Conservation (phyloP, 768 basidiomycete genomes). For the Hericium erinaceus region DNA sequence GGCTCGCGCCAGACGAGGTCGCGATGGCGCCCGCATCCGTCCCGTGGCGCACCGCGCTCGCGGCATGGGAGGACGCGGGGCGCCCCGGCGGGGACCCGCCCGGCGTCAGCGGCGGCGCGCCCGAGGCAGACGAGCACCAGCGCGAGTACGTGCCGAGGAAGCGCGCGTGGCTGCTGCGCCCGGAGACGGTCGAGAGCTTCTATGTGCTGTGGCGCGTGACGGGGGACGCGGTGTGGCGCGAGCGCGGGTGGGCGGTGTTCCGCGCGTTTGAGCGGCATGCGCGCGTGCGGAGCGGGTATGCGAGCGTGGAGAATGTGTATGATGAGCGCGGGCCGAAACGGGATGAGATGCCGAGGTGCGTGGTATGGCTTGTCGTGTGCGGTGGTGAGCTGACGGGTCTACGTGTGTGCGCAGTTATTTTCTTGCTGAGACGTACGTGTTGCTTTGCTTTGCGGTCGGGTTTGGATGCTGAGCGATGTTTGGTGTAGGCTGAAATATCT, state of each 20-base stretch:
- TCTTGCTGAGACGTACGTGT: slow-evolving; percentile 38
- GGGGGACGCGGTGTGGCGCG: slow-evolving; percentile 50
- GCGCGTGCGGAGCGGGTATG: slow-evolving; percentile 17
- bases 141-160: background rate
- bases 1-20: slow-evolving; percentile 59
- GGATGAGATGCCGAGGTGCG: slow-evolving; percentile 25
- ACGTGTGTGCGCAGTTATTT: slow-evolving; percentile 28
- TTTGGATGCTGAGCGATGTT: background rate
- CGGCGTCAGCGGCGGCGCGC: background rate
- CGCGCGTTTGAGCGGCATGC: slow-evolving; percentile 17
- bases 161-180: background rate
- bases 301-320: slow-evolving; percentile 47
- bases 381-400: background rate
- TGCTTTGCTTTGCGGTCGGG: background rate
- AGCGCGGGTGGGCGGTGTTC: slow-evolving; percentile 55
- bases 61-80: background rate
- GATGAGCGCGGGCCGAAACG: slow-evolving; percentile 27
- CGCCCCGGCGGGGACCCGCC: background rate
- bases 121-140: background rate
- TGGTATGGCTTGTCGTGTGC: slow-evolving; percentile 13
- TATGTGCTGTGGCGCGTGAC: slow-evolving; percentile 61
- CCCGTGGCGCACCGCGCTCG: background rate
- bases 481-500: slow-evolving; percentile 54
- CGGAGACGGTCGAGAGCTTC: slow-evolving; percentile 18
- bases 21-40: slow-evolving; percentile 20